These are phyloP conservation scores for Fraxinus excelsior DNA, from an alignment of 257 asterid species.

Conservation along the genomic window DNA sequence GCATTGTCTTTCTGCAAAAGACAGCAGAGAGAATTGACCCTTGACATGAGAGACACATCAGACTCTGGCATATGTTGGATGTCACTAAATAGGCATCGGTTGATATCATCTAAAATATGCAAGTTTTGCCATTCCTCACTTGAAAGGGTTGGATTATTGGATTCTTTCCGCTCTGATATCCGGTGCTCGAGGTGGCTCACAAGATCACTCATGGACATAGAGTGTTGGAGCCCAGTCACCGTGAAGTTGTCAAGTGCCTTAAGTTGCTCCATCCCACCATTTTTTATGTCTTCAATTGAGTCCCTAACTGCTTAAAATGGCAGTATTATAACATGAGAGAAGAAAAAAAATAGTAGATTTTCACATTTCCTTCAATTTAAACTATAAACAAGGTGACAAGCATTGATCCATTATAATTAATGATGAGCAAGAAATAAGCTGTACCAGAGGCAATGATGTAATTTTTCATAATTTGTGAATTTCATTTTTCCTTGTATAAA, in stretches of 20 bases:
- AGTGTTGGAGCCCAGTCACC: slow-evolving; percentile 73
- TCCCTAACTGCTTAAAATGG: slow-evolving; percentile 44
- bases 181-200: slow-evolving; percentile 83
- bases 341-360: background rate
- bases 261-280: slow-evolving; percentile 50
- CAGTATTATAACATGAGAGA: background rate
- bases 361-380: background rate
- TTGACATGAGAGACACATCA: slow-evolving; percentile 77
- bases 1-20: slow-evolving; percentile 79
- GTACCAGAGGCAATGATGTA: background rate
- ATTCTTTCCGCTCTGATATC: slow-evolving; percentile 69
- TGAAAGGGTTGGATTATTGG: slow-evolving; percentile 56
- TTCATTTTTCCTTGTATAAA: too few relatives aligned
- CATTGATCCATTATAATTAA: background rate
- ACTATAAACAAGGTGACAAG: background rate
- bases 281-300: slow-evolving; percentile 47
- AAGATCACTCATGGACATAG: slow-evolving; percentile 92
- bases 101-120: slow-evolving; percentile 68
- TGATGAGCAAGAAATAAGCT: background rate
- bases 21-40: slow-evolving; percentile 93
- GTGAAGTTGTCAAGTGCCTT: slow-evolving; percentile 59
- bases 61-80: slow-evolving; percentile 56
- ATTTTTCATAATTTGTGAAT: background rate
- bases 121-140: slow-evolving; percentile 72
- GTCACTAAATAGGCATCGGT: slow-evolving; percentile 68